phyloP scores from a whole-genome alignment of 148 eudicot species.

The Bassia scoparia region DNA sequence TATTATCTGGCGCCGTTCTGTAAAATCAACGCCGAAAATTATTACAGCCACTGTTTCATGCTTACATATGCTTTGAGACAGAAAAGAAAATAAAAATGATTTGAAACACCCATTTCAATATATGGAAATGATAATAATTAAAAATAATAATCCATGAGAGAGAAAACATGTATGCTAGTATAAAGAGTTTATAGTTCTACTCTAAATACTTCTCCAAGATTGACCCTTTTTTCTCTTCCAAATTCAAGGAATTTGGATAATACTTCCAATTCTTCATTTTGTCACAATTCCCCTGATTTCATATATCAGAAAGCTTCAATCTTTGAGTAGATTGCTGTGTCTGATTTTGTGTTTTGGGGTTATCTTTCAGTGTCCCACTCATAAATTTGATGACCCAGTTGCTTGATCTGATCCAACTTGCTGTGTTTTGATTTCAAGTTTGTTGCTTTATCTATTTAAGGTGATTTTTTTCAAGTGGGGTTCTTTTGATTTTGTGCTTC shows the following conservation, averaged over 20 bases:
- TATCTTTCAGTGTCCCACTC: conserved; percentile 17
- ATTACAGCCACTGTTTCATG: conserved; percentile 28
- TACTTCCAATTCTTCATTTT: background rate
- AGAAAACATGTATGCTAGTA: background rate
- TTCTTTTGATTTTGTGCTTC: conserved; percentile 4
- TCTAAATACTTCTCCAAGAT: background rate
- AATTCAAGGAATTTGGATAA: conserved; percentile 17
- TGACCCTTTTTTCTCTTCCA: conserved; percentile 16
- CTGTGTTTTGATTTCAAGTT: conserved; percentile 6
- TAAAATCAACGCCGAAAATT: conserved; percentile 26
- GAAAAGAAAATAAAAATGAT: too few relatives aligned
- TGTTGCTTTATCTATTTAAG: background rate
- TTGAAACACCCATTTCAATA: too few relatives aligned
- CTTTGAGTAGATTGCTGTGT: background rate
- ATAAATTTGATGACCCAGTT: conserved; percentile 21
- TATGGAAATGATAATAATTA: too few relatives aligned
- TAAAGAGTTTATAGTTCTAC: background rate
- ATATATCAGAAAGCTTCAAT: background rate
- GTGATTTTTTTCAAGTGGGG: background rate
- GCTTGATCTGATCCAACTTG: conserved; percentile 29
- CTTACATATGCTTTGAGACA: background rate
- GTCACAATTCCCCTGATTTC: conserved; percentile 2
- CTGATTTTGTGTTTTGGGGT: conserved; percentile 4
- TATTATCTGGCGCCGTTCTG: conserved; percentile 32
- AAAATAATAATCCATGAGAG: background rate